A percentile compares a stretch with the other conserved stretches of the same genome.
Conservation (phyloP, 768 basidiomycete species). For the Scleroderma citrinum region DNA sequence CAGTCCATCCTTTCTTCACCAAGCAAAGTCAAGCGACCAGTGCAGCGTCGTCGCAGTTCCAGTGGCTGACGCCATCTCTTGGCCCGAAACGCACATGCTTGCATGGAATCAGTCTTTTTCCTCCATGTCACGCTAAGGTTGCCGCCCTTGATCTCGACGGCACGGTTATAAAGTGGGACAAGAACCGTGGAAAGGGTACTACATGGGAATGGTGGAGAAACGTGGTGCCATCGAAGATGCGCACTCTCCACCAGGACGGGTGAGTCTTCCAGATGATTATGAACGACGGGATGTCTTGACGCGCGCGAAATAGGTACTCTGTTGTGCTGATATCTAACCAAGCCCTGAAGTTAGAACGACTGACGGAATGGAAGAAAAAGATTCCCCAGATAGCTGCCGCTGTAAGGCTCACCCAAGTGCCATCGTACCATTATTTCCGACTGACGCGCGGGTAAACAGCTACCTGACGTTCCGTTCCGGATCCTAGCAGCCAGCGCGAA, state of each 20-base stretch:
- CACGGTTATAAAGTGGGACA: constrained; percentile 61
- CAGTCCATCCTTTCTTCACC: constrained; percentile 40
- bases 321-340: constrained; percentile 85
- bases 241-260: constrained; percentile 55
- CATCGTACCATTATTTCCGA: not conserved
- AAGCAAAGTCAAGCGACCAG: constrained; percentile 13
- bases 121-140: constrained; percentile 44
- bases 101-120: constrained; percentile 28
- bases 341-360: constrained; percentile 38
- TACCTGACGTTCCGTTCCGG: constrained; percentile 70
- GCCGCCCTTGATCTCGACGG: constrained; percentile 87
- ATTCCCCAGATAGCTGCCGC: constrained; percentile 59
- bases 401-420: constrained; percentile 31
- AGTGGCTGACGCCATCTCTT: constrained; percentile 30
- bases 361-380: constrained; percentile 74
- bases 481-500: constrained; percentile 71
- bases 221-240: constrained; percentile 56
- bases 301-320: constrained; percentile 42
- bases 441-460: constrained; percentile 32
- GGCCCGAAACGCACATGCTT: constrained; percentile 33
- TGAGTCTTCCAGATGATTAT: constrained; percentile 25
- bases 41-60: constrained; percentile 13
- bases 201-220: constrained; percentile 67
- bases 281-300: not conserved
- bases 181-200: constrained; percentile 30